phyloP scores from a whole-genome alignment of 768 basidiomycete species.

The Naematelia encephala region DNA sequence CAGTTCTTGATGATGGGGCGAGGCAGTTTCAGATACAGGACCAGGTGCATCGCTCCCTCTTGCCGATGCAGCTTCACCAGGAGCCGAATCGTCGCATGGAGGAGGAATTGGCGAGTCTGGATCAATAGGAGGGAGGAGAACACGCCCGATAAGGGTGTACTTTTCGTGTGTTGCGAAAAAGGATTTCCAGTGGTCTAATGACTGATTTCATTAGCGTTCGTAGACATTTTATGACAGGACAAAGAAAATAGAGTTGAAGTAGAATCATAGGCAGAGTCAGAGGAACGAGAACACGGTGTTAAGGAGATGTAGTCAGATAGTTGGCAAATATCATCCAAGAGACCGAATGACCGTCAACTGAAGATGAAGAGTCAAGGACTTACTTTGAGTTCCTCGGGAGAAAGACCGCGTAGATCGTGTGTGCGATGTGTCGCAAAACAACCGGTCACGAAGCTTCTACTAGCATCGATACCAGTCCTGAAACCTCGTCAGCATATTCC shows the following conservation, averaged over 20 bases:
- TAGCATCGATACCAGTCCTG: conserved; percentile 77
- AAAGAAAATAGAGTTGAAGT: too few relatives aligned
- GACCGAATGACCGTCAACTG: too few relatives aligned
- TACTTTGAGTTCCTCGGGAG: conserved; percentile 67
- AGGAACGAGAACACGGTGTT: too few relatives aligned
- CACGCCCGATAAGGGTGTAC: conserved; percentile 73
- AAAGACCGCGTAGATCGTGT: conserved; percentile 81
- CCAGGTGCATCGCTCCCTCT: too few relatives aligned
- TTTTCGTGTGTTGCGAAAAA: conserved; percentile 80
- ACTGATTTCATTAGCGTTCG: too few relatives aligned
- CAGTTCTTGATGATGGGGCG: too few relatives aligned
- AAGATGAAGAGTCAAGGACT: conserved; percentile 43
- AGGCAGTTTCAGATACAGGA: too few relatives aligned
- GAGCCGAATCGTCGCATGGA: conserved; percentile 23
- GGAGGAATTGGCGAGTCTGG: conserved; percentile 43
- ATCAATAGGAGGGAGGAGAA: conserved; percentile 52
- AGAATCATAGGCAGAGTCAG: too few relatives aligned
- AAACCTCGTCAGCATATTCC: too few relatives aligned
- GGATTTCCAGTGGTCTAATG: conserved; percentile 80
- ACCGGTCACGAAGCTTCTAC: conserved; percentile 86
- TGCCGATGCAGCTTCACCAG: neutral
- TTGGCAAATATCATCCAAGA: neutral
- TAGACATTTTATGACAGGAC: too few relatives aligned
- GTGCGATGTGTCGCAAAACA: conserved; percentile 89
- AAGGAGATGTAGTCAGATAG: neutral